Evolutionary conservation across 768 basidiomycete species (phyloP), one percentile per base, ranked within the genome.

Genomic region (Dentipellis sp.): DNA sequence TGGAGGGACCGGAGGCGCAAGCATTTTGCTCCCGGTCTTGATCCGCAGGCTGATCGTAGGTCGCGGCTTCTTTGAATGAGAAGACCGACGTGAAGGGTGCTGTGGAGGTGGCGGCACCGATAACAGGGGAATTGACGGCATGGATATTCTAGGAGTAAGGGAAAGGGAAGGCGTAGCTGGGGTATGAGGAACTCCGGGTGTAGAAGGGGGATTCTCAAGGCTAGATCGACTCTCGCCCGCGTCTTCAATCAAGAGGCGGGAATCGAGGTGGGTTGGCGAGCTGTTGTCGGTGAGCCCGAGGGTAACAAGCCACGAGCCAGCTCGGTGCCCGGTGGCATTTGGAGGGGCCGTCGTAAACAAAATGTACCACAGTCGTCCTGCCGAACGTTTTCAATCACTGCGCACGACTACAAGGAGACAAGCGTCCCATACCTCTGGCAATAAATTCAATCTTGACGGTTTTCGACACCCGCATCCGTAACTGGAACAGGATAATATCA

Each of bases 391-490:
- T 17, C 16, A 17, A 35, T 14, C 17, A 21, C 9, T 8, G 29
- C 9, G 48, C 48, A 22, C 14, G 16, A 23, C 21, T 29, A 22
- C 19, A 11, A 50, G 22, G 48, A 50, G 16, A 50, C 23, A 16
- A 50, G 16, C 19, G 46, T 29, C 29, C 6, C 69, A n/a, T 54
- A 75, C 78, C 75, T 71, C 74, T 67, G 4, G 85, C 84, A 57
- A 88, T 84, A 57, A 88, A 87, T 56, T 88, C 85, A 14, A 85
- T 62, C 4, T 59, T 62, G 37, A 88, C 75, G 16, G 69, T 56
- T 55, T 77, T 77, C 16, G 79, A 74, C 10, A 86, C 75, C 23
- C 79, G 71, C 84, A 88, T 83, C 14, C 86, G 73, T 62, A 79
- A 81, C 65, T 85, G 83, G 66, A 86, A 88, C 48, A 78, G 72